Conservation (phyloP, 2,329 filamentous ascomycete genomes). For the Epichloe brachyelytri region DNA sequence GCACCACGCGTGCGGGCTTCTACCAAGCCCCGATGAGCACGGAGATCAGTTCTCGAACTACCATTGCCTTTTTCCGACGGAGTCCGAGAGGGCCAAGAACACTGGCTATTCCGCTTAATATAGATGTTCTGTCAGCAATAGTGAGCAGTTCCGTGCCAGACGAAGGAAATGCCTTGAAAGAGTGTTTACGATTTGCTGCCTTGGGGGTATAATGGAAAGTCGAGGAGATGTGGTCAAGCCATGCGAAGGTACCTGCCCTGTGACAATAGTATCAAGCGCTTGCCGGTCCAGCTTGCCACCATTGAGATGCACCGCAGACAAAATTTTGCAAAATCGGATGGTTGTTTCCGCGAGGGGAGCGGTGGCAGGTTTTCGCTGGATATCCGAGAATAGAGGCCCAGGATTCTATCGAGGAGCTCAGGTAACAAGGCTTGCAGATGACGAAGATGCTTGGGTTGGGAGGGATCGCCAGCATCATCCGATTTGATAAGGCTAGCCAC, state of each 20-base stretch:
- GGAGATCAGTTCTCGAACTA: slow-evolving; percentile 73
- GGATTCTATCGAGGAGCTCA: slow-evolving; percentile 61
- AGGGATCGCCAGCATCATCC: slow-evolving; percentile 22
- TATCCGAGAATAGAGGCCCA: slow-evolving; percentile 60
- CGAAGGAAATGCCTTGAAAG: slow-evolving; percentile 58
- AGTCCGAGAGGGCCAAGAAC: slow-evolving; percentile 70
- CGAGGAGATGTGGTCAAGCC: slow-evolving; percentile 38
- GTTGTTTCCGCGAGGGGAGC: slow-evolving; percentile 60
- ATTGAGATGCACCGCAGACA: slow-evolving; percentile 53
- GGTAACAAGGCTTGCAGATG: slow-evolving; percentile 49
- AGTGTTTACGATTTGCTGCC: slow-evolving; percentile 50
- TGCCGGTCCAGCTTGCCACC: slow-evolving; percentile 48
- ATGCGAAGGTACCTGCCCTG: slow-evolving; percentile 42
- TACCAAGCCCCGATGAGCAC: slow-evolving; percentile 75
- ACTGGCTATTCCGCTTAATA: slow-evolving; percentile 77
- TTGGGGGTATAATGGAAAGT: slow-evolving; percentile 41
- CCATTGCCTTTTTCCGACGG: slow-evolving; percentile 80
- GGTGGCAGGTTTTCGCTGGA: slow-evolving; percentile 59
- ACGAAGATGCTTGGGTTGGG: slow-evolving; percentile 39
- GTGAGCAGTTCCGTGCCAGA: slow-evolving; percentile 54
- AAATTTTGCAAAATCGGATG: slow-evolving; percentile 58
- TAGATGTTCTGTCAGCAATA: slow-evolving; percentile 61
- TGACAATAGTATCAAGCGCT: slow-evolving; percentile 52
- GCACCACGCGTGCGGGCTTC: slow-evolving; percentile 87
- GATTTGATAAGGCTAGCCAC: slow-evolving; percentile 15